Evolutionary conservation across 2,329 filamentous ascomycete species (phyloP), one percentile per base, ranked within the genome.

Genomic region (Penicillium freii): DNA sequence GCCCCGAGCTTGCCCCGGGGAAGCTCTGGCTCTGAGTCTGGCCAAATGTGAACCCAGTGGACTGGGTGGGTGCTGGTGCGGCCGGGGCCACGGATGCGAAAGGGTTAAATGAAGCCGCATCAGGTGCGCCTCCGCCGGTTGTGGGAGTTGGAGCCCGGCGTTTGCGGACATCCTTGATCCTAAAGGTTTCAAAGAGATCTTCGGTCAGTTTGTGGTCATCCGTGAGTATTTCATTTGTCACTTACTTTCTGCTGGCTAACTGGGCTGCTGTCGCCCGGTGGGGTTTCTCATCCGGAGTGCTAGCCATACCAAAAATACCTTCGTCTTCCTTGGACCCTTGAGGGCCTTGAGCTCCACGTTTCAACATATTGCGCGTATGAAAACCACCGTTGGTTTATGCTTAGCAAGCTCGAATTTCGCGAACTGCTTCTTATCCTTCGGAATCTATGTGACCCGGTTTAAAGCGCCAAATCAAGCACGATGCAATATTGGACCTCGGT

Each of bases 171-270:
- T 67, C 61, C 56, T 71, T 72, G 52, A 73, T 73, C 57, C 71
- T 73, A 48, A 10, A 36, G 31, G 25, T 29, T 21, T 34, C 19
- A 36, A 45, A 34, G 11, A 49, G 2, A 45, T 43, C 39, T 39
- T 56, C 36, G 40, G 55, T 60, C 23, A 58, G 57, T 36, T 31
- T 29, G 11, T 54, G 40, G n/a, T 36, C 40, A 19, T 23, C 21
- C 27, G 17, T 29, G 13, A 19, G 21, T 17, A 43, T 13, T 21
- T 25, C 7, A 39, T n/a, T 25, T 29, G 21, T 60, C 46, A 83
- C 82, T 78, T 75, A 84, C 82, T 79, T 83, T 73, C 82, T 78
- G 58, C 70, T 73, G 33, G 82, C 81, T 71, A 83, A 50, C 71
- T 84, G 81, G 39, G 81, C 81, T 39, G 81, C 81, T 29, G 81